Evolutionary conservation across 176 grass and related monocot genomes (phyloP), one percentile per base, ranked within the genome.

Genomic region (Aegilops speltoides): DNA sequence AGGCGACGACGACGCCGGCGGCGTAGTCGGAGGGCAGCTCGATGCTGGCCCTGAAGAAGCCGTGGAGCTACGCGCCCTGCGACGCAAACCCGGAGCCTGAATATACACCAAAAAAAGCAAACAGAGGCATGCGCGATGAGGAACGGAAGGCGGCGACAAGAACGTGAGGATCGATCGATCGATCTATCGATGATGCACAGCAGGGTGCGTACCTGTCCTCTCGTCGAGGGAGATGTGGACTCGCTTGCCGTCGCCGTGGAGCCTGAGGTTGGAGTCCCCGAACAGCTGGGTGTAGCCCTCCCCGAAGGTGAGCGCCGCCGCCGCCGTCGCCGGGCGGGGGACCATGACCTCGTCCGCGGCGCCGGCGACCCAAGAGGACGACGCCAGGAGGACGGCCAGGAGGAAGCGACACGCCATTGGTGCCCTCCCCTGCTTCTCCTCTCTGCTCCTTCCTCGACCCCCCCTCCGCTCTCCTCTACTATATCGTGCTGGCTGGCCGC

Each of bases 271-370:
- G 84, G 91, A 85, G 90, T 95, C 95, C 12, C 93, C 95, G 84
- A 98, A 98, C 64, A 95, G 87, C 91, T 95, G 93, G 32, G 93
- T 95, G 79, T 98, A 98, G 3, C 91, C 93, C 19, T 95, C 93
- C 15, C 86, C 66, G 77, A 98, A 98, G 40, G 93, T 89, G 83
- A 98, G 85, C 15, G 87, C 73, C 75, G 76, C 24, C 65, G 90
- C 73, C 22, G 85, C 57, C 19, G 69, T 8, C 10, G 12, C 25
- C 64, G 19, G 86, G 24, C 32, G 86, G 8, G 68, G 87, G 50
- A 88, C 52, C 68, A 76, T 88, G 56, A 59, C 32, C 32, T 71
- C 57, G 70, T 23, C 82, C 76, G 75, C 63, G 87, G 77, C 59
- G 34, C 16, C 63, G 86, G 72, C 59, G 10, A 68, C 70, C 36